A percentile compares a stretch with the other conserved stretches of the same genome.
phyloP scores from a whole-genome alignment of 768 basidiomycete species.

The Suillus spraguei region DNA sequence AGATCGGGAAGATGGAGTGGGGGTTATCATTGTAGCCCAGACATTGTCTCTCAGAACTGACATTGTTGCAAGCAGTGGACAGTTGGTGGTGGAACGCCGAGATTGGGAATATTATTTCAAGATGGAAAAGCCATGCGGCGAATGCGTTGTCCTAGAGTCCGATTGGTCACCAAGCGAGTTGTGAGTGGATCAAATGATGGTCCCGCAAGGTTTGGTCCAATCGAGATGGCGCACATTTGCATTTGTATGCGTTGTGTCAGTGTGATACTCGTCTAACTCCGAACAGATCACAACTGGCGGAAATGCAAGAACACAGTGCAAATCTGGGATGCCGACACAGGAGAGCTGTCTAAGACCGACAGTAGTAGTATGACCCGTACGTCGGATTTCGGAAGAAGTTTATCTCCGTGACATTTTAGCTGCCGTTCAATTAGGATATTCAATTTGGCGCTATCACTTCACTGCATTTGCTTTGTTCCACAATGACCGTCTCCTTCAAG shows the following conservation, averaged over 20 bases:
- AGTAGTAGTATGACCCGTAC: neutral
- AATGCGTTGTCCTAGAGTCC: neutral
- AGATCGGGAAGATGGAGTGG: neutral
- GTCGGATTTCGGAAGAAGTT: constrained; percentile 1
- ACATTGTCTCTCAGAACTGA: neutral
- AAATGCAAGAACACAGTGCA: neutral
- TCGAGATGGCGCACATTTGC: neutral
- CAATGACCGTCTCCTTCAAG: neutral
- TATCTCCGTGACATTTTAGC: too few relatives aligned
- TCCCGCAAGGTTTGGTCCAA: neutral
- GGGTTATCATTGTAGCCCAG: neutral
- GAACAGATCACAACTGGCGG: neutral
- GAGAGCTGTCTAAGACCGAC: too few relatives aligned
- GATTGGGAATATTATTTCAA: neutral
- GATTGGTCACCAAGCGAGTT: neutral
- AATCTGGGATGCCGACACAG: neutral
- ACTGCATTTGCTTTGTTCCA: neutral
- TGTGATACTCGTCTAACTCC: neutral
- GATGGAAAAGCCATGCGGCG: neutral
- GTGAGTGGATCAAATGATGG: neutral
- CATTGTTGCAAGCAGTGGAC: neutral
- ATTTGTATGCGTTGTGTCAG: neutral
- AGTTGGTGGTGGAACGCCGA: neutral
- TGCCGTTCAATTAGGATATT: neutral
- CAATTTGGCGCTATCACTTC: neutral